A percentile compares a stretch with the other conserved stretches of the same genome.
Evolutionary conservation across 2,329 filamentous ascomycete species (phyloP).

Genomic region (Davidsoniella eucalypti): DNA sequence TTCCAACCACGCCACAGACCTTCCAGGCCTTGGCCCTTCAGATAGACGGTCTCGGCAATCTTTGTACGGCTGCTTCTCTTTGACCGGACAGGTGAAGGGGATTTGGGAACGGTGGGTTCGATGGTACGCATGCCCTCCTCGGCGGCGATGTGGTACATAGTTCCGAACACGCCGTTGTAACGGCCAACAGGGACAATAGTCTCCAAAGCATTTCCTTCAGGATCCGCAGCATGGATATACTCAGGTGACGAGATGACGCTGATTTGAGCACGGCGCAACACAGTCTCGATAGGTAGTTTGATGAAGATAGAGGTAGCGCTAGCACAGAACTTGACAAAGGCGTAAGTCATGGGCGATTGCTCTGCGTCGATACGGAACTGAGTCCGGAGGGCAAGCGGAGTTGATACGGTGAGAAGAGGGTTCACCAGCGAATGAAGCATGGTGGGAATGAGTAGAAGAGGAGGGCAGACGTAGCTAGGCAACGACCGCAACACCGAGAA

Average conservation of each 20-base stretch:
- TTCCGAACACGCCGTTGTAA: conserved; percentile 77
- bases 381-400: conserved; percentile 72
- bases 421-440: conserved; percentile 74
- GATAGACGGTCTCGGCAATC: conserved; percentile 27
- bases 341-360: conserved; percentile 66
- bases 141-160: conserved; percentile 71
- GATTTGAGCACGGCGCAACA: conserved; percentile 76
- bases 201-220: conserved; percentile 32
- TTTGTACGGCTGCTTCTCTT: conserved; percentile 8
- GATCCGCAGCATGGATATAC: conserved; percentile 33
- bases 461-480: conserved; percentile 58
- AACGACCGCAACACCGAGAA: conserved; percentile 61
- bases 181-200: conserved; percentile 66
- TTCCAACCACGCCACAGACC: conserved; percentile 62
- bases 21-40: conserved; percentile 49
- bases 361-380: conserved; percentile 71
- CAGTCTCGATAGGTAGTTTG: conserved; percentile 81
- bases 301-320: conserved; percentile 68
- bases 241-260: conserved; percentile 43
- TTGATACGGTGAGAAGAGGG: conserved; percentile 64
- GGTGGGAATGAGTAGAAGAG: conserved; percentile 63
- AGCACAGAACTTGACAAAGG: conserved; percentile 63
- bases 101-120: conserved; percentile 14
- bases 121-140: conserved; percentile 57
- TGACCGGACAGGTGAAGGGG: conserved; percentile 3